These are phyloP conservation scores for Pseudognaphalium luteoalbum DNA, from an alignment of 129 eudicot species.

Conservation along the genomic window DNA sequence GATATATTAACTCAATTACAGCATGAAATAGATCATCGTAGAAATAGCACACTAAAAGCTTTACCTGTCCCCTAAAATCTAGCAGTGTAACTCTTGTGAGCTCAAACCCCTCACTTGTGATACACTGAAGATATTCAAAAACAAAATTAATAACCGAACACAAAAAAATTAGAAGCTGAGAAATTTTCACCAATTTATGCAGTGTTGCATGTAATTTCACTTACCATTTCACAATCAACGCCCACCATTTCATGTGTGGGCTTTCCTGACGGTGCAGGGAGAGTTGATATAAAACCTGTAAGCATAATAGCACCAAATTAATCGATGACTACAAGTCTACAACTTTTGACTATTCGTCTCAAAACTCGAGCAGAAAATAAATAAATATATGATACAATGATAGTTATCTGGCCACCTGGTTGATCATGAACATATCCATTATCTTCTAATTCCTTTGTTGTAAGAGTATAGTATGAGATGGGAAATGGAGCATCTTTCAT, in stretches of 20 bases:
- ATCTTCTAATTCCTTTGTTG: constrained; percentile 68
- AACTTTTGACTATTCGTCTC: neutral
- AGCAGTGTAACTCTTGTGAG: constrained; percentile 77
- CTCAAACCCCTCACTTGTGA: constrained; percentile 81
- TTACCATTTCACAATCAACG: constrained; percentile 98
- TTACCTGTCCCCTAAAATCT: constrained; percentile 78
- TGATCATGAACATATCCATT: constrained; percentile 66
- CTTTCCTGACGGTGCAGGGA: constrained; percentile 66
- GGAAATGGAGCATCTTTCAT: constrained; percentile 69
- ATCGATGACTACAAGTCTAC: neutral
- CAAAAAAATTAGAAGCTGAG: neutral
- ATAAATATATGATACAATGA: neutral
- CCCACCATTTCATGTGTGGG: constrained; percentile 67
- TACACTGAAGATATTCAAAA: constrained; percentile 44
- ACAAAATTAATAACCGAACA: neutral
- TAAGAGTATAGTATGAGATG: constrained; percentile 77
- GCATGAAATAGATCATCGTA: constrained; percentile 1
- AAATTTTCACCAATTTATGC: constrained; percentile 5
- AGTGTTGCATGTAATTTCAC: constrained; percentile 9
- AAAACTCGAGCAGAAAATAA: neutral
- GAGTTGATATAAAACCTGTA: constrained; percentile 75
- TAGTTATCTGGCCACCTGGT: constrained; percentile 52
- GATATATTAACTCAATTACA: neutral
- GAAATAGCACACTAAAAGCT: neutral
- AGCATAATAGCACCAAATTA: constrained; percentile 1